Conservation (phyloP, 139 green algal genomes). For the Chlamydomonas applanata region DNA sequence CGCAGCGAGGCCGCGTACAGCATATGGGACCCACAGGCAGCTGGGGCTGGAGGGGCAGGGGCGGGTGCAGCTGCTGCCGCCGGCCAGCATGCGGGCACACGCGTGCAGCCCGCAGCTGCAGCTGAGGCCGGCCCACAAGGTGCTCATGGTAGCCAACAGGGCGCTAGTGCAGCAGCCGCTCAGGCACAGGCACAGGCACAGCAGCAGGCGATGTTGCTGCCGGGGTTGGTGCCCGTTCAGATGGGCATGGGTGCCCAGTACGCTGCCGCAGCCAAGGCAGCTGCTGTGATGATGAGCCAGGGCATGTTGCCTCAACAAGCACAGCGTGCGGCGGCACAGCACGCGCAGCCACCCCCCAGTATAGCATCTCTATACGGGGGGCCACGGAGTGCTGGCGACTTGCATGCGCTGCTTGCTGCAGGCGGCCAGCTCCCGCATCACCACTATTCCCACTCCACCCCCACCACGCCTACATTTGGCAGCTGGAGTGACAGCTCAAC, state of each 20-base stretch:
- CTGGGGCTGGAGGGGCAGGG: neutral
- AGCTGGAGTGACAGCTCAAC: slow-evolving; percentile 7
- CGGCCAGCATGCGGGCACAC: neutral
- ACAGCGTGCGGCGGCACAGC: neutral
- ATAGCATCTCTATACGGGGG: neutral
- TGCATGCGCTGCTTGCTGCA: too few relatives aligned
- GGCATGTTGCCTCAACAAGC: neutral
- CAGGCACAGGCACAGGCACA: too few relatives aligned
- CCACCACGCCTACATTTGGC: neutral
- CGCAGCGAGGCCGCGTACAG: neutral
- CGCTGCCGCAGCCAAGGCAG: too few relatives aligned
- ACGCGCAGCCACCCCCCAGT: neutral
- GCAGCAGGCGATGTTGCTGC: too few relatives aligned
- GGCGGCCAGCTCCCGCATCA: neutral
- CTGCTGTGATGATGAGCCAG: neutral
- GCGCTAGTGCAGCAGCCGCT: too few relatives aligned
- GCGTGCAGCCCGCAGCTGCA: neutral
- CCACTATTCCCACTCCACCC: neutral
- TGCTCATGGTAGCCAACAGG: too few relatives aligned
- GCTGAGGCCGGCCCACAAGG: neutral
- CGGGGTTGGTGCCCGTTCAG: too few relatives aligned
- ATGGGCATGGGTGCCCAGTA: too few relatives aligned
- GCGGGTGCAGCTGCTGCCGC: neutral
- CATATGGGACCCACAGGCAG: neutral
- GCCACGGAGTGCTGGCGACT: neutral